Percentiles rank a stretch among this genome's conserved stretches.
phyloP scores from a whole-genome alignment of 495 filamentous ascomycete species.

The Collariella sp. region DNA sequence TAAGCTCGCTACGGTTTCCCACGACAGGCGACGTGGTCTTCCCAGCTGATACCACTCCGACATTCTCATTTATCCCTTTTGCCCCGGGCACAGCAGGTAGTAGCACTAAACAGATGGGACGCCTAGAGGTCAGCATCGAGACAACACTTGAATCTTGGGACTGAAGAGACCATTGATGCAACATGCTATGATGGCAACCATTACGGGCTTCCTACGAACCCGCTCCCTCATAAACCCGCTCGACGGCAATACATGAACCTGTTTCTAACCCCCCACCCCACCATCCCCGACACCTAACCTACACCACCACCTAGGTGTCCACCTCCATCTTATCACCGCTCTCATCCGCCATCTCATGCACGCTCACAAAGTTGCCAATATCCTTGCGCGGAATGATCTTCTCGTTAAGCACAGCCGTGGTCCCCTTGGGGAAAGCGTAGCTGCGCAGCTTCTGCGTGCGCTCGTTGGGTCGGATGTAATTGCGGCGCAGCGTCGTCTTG shows the following conservation, averaged over 20 bases:
- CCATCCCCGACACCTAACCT: too few species aligned
- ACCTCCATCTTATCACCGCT: constrained; percentile 93
- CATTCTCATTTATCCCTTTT: too few species aligned
- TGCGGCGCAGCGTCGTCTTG: constrained; percentile 84
- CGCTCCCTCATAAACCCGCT: constrained; percentile 11
- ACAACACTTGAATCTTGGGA: too few species aligned
- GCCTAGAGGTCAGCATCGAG: too few species aligned
- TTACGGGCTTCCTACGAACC: background rate
- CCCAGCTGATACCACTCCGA: too few species aligned
- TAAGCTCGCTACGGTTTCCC: too few species aligned
- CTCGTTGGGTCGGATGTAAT: constrained; percentile 87
- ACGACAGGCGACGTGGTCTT: too few species aligned
- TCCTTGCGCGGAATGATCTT: constrained; percentile 87
- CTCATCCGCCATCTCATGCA: constrained; percentile 69
- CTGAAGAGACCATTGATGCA: too few species aligned
- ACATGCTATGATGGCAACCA: background rate
- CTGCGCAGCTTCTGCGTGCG: constrained; percentile 83
- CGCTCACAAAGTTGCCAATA: constrained; percentile 87
- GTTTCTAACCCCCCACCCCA: background rate
- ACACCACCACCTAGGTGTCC: constrained; percentile 49
- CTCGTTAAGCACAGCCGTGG: constrained; percentile 88
- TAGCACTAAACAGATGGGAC: too few species aligned
- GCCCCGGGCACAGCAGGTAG: too few species aligned
- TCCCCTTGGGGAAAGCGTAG: constrained; percentile 82
- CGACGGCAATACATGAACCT: constrained; percentile 9